These are phyloP conservation scores for Hymenochaete sp. DNA, from an alignment of 1,284 basidiomycete species.

Conservation along the genomic window DNA sequence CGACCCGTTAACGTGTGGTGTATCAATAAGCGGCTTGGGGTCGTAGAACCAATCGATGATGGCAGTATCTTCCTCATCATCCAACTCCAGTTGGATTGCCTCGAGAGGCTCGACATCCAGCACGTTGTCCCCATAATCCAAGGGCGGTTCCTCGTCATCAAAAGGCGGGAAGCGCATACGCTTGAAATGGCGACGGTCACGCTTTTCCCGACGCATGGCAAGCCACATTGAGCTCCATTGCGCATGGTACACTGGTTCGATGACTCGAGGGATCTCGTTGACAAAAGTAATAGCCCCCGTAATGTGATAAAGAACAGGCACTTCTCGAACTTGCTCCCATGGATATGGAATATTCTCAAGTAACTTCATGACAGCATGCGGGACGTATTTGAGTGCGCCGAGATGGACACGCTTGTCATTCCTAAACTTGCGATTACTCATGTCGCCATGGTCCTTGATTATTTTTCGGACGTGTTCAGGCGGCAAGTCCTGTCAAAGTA, in stretches of 20 bases:
- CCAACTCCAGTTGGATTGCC: conserved; percentile 95
- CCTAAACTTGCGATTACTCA: conserved; percentile 94
- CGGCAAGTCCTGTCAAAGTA: conserved; percentile 56
- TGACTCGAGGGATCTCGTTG: conserved; percentile 94
- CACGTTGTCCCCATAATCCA: conserved; percentile 98
- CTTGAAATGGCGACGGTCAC: conserved; percentile 98
- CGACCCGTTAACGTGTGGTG: conserved; percentile 81
- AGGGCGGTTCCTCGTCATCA: conserved; percentile 97
- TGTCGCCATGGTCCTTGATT: conserved; percentile 95
- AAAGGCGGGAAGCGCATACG: conserved; percentile 99
- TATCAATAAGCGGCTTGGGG: conserved; percentile 88
- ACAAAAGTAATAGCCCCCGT: conserved; percentile 99
- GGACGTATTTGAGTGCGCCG: conserved; percentile 97
- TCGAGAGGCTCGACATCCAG: conserved; percentile 97
- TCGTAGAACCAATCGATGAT: conserved; percentile 99
- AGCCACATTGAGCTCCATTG: conserved; percentile 99
- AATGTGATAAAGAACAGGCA: conserved; percentile 94
- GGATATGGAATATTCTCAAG: conserved; percentile 99
- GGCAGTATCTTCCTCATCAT: conserved; percentile 88
- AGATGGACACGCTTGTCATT: conserved; percentile 99
- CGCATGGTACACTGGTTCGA: conserved; percentile 97
- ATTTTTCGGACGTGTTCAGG: conserved; percentile 97
- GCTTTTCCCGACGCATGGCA: conserved; percentile 97
- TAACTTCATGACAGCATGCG: conserved; percentile 98
- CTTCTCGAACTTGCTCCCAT: conserved; percentile 99